A percentile compares a stretch with the other conserved stretches of the same genome.
These are phyloP conservation scores for Yamadazyma jaroonii DNA, from an alignment of 1,139 yeast species.

Conservation along the genomic window DNA sequence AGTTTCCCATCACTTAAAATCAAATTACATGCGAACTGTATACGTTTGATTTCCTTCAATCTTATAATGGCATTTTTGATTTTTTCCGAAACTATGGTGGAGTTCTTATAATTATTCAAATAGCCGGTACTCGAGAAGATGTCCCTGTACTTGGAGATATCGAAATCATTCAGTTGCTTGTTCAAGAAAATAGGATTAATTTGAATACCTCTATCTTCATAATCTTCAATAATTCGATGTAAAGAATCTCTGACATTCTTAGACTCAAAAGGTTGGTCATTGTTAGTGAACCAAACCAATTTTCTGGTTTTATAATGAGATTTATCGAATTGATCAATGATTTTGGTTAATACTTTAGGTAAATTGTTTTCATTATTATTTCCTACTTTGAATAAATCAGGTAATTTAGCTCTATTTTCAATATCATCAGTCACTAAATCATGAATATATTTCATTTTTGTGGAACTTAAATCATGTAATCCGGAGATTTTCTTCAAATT, in stretches of 20 bases:
- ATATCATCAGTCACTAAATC: constrained; percentile 31
- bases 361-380: constrained; percentile 31
- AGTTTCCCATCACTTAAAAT: constrained; percentile 36
- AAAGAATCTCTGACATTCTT: constrained; percentile 35
- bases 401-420: constrained; percentile 12
- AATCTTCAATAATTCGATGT: constrained; percentile 60
- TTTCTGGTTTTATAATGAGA: constrained; percentile 34
- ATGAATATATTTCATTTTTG: constrained; percentile 38
- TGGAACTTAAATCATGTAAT: constrained; percentile 34
- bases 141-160: constrained; percentile 54
- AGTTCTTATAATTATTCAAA: constrained; percentile 21
- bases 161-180: constrained; percentile 31
- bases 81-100: constrained; percentile 41
- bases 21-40: constrained; percentile 59
- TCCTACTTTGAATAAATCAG: constrained; percentile 21
- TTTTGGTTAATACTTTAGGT: constrained; percentile 28
- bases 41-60: constrained; percentile 59
- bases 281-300: constrained; percentile 43
- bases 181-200: constrained; percentile 67
- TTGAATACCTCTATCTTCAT: constrained; percentile 47
- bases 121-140: constrained; percentile 46
- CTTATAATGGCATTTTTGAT: constrained; percentile 52
- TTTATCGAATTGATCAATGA: constrained; percentile 33
- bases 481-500: constrained; percentile 32
- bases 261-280: constrained; percentile 34